These are phyloP conservation scores for Tetracentron sinense DNA, from an alignment of 164 flowering plant species.

Conservation along the genomic window DNA sequence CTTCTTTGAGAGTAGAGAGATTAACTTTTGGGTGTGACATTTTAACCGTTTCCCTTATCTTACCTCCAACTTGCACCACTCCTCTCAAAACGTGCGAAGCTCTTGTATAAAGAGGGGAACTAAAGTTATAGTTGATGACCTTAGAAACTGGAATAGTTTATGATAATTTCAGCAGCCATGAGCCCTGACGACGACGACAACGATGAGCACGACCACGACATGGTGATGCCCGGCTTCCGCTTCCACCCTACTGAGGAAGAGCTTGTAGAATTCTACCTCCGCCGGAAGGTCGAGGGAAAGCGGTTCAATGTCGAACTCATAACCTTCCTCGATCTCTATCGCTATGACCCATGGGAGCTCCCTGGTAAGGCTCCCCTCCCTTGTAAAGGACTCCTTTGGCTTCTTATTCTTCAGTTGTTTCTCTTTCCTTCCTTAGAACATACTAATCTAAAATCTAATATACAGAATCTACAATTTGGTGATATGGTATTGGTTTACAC, in stretches of 20 bases:
- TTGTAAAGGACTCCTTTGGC: not conserved
- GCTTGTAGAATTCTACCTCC: conserved; percentile 92
- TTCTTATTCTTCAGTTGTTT: not conserved
- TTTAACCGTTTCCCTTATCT: conserved; percentile 21
- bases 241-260: conserved; percentile 99
- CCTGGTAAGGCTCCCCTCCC: no score
- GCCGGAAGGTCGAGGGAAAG: conserved; percentile 96
- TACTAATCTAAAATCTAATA: no score
- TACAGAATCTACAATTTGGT: no score
- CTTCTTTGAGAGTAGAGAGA: conserved; percentile 6
- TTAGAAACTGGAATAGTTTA: conserved; percentile 13
- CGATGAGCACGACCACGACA: conserved; percentile 72
- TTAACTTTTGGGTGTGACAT: conserved; percentile 12
- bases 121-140: not conserved
- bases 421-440: no score
- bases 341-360: conserved; percentile 99
- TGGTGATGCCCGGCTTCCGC: conserved; percentile 98
- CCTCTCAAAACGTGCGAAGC: conserved; percentile 3
- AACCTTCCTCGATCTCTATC: conserved; percentile 88
- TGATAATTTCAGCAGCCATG: conserved; percentile 48
- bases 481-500: not conserved
- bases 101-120: conserved; percentile 10
- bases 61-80: conserved; percentile 23
- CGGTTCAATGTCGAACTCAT: conserved; percentile 91
- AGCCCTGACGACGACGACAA: conserved; percentile 19